Evolutionary conservation across 106 monocot genomes (phyloP), one percentile per base, ranked within the genome.

Genomic region (Platanthera guangdongensis): DNA sequence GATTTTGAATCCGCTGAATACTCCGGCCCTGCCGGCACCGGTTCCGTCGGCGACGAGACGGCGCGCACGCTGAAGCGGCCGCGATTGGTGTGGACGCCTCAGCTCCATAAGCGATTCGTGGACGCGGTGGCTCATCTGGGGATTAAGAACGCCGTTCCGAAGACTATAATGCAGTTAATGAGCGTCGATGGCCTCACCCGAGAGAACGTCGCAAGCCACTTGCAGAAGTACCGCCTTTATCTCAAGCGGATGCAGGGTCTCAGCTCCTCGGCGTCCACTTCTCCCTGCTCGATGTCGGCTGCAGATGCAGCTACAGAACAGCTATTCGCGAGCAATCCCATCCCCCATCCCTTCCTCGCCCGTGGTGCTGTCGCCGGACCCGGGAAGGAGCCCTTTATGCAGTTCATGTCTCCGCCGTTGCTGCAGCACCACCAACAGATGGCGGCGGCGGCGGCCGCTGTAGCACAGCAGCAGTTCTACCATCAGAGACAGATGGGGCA

Each of bases 91-190:
- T 92, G 92, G 92, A 92, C 92, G 8, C 92, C 92, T 45, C 92
- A 92, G 80, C 89, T 92, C 7, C 92, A 92, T 81, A 89, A 90
- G 83, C 63, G 92, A 25, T 92, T 92, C 25, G 90, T 92, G 13
- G 92, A 92, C 74, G 89, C 92, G 6, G 92, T 92, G 45, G 87
- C 85, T 2, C 85, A 86, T 52, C 79, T 92, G 6, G 92, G 92
- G 72, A 90, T 92, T 77, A 90, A 87, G 87, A 90, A 92, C 80
- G 92, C 92, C n/a, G 92, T 92, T 4, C 92, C 92, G 4, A 92
- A 92, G 83, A 86, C 86, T 10, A 92, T 92, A 80, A 88, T 89
- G 89, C 86, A 90, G 78, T 80, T 92, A 18, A 92, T 92, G 92
- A 85, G 84, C 78, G 90, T 92, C 14, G 92, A 92, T 53, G 92